These are phyloP conservation scores for Lentinula guzmanii DNA, from an alignment of 768 basidiomycete genomes.

Conservation along the genomic window DNA sequence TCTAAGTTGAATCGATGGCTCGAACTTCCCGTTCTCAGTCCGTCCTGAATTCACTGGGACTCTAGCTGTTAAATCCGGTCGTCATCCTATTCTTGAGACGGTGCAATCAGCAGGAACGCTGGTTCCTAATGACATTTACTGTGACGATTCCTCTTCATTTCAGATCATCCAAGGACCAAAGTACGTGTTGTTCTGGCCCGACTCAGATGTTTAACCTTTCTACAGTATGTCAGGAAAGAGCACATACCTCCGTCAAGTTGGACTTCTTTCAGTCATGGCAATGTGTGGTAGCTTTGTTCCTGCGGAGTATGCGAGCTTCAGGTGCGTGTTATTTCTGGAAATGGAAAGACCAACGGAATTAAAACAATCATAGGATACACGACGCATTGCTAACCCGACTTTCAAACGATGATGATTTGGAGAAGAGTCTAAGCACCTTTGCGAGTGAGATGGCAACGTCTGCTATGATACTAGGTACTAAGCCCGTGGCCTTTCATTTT, in stretches of 20 bases:
- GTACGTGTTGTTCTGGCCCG: constrained; percentile 32
- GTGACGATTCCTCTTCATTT: constrained; percentile 77
- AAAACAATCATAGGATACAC: constrained; percentile 48
- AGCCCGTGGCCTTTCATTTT: not conserved
- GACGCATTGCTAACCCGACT: constrained; percentile 81
- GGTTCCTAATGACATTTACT: constrained; percentile 89
- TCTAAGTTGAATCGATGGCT: not conserved
- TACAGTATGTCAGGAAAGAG: constrained; percentile 62
- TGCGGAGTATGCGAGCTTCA: constrained; percentile 88
- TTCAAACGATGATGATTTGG: constrained; percentile 92
- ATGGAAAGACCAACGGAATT: not conserved
- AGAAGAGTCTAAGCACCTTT: constrained; percentile 89
- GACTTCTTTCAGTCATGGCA: constrained; percentile 77
- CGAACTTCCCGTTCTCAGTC: constrained; percentile 34
- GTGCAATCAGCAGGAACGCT: constrained; percentile 62
- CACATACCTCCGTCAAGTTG: constrained; percentile 87
- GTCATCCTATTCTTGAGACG: constrained; percentile 83
- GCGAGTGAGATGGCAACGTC: constrained; percentile 91
- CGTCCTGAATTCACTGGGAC: constrained; percentile 92
- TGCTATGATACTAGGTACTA: constrained; percentile 80
- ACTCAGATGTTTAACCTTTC: not conserved
- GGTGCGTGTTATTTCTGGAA: constrained; percentile 27
- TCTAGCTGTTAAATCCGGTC: constrained; percentile 81
- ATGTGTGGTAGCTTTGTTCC: constrained; percentile 92
- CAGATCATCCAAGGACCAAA: constrained; percentile 92